Base-by-base conservation (phyloP, 106 monocot genomes). In the Iris macrosiphon region DNA sequence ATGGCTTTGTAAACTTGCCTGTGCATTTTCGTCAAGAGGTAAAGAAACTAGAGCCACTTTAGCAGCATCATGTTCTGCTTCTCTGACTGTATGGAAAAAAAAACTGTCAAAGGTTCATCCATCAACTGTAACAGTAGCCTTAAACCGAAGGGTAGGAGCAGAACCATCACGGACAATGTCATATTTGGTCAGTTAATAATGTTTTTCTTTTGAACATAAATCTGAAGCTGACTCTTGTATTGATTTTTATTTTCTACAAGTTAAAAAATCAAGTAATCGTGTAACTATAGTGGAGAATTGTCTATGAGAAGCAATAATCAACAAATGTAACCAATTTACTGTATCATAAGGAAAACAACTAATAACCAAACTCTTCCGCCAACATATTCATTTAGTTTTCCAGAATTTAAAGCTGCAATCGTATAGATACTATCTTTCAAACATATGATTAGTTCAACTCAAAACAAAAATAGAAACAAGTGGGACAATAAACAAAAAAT, bases 1-100 rank as follows among this genome's bases (percentile, higher is more conserved):
- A n/a, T n/a, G n/a, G n/a, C n/a, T n/a, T 48, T 20, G 22, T 21
- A 10, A 45, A 72, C 48, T 71, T 63, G 31, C 65, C 65, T 63
- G 70, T 35, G 42, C 41, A 50, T 60, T 77, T 71, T 62, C 75
- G 34, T 72, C 79, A 40, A 40, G n/a, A 11, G 69, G 52, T 50
- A 85, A 76, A 29, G 55, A 64, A 24, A 19, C 17, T 22, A 82
- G 42, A 48, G 94, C 94, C 56, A 74, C 60, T 62, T 62, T 68
- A 49, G 94, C 89, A 75, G 78, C 85, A 31, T 52, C 77, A 66
- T 73, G 59, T 65, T 95, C 89, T 13, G 94, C 89, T 63, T 89
- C 81, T 49, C 63, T 85, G 3, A 85, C 8, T 7, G 81, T 67
- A 19, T 17, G 63, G 57, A 63, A 88, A 32, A 45, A 68, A 18